phyloP scores from a whole-genome alignment of 2,329 filamentous ascomycete genomes.

The Hymenoscyphus repandus region DNA sequence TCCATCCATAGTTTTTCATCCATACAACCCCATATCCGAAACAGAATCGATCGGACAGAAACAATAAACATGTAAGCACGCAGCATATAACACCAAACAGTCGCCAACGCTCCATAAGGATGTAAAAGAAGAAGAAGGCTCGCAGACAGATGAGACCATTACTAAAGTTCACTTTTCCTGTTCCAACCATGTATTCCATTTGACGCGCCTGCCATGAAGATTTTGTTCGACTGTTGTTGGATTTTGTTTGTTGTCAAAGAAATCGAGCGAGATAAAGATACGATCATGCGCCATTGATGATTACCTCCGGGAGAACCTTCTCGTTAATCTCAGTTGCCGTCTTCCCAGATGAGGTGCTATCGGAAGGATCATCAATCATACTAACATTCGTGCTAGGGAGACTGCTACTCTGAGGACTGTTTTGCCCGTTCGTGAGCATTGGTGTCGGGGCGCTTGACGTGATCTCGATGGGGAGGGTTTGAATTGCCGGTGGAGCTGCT shows the following conservation, averaged over 20 bases:
- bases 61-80: not conserved
- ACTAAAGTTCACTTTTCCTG: constrained; percentile 21
- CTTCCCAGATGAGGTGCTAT: constrained; percentile 20
- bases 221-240: constrained; percentile 13
- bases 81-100: constrained; percentile 2
- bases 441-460: constrained; percentile 57
- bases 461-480: constrained; percentile 37
- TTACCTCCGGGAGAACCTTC: constrained; percentile 23
- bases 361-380: constrained; percentile 31
- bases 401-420: constrained; percentile 63
- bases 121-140: constrained; percentile 3
- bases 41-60: not conserved
- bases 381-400: constrained; percentile 59
- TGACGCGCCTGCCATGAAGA: constrained; percentile 19
- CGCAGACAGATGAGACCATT: constrained; percentile 18
- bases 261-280: constrained; percentile 1
- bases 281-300: constrained; percentile 25
- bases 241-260: constrained; percentile 8
- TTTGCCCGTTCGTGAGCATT: constrained; percentile 61
- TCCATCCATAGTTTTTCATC: constrained; percentile 4
- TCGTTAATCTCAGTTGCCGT: constrained; percentile 15
- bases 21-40: constrained; percentile 4
- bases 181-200: constrained; percentile 14
- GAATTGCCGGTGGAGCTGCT: constrained; percentile 25
- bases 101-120: not conserved